Conservation (phyloP, 306 rosid species). For the Fragaria vesca region DNA sequence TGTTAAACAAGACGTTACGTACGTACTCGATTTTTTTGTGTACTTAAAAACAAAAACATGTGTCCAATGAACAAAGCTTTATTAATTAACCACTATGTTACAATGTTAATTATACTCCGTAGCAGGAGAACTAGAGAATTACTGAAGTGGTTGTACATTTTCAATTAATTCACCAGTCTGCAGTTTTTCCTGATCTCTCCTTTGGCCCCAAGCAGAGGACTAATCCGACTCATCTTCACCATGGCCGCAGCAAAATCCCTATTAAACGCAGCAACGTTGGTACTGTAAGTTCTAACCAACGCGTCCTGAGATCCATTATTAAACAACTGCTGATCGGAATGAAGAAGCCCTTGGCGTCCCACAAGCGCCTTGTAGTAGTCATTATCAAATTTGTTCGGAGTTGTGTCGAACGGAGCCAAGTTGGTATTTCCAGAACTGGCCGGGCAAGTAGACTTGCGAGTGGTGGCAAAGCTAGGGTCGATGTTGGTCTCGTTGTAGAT, state of each 20-base stretch:
- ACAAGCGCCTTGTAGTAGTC: conserved; percentile 49
- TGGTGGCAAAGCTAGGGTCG: conserved; percentile 44
- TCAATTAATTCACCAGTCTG: conserved; percentile 39
- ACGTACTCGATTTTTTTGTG: too few species aligned
- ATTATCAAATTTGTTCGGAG: conserved; percentile 49
- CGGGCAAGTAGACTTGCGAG: conserved; percentile 47
- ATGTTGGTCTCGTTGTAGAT: conserved; percentile 73
- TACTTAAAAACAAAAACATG: too few species aligned
- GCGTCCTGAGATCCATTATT: conserved; percentile 53
- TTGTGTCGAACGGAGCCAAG: conserved; percentile 57
- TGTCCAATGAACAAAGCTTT: too few species aligned
- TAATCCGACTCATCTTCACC: conserved; percentile 58
- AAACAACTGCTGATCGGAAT: conserved; percentile 78
- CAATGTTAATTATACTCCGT: not conserved
- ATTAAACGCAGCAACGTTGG: conserved; percentile 25
- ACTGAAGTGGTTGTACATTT: not conserved
- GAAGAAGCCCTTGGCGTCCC: conserved; percentile 56
- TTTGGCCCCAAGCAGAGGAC: conserved; percentile 57
- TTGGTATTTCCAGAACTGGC: conserved; percentile 47
- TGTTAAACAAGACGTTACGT: too few species aligned
- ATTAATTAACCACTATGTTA: not conserved
- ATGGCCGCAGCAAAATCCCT: conserved; percentile 68
- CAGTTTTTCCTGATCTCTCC: conserved; percentile 75
- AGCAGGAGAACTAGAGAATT: not conserved
- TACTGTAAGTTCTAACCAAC: conserved; percentile 52